Percentiles rank a stretch among this genome's conserved stretches.
phyloP scores from a whole-genome alignment of 2,329 filamentous ascomycete genomes.

The Microsporum canis region DNA sequence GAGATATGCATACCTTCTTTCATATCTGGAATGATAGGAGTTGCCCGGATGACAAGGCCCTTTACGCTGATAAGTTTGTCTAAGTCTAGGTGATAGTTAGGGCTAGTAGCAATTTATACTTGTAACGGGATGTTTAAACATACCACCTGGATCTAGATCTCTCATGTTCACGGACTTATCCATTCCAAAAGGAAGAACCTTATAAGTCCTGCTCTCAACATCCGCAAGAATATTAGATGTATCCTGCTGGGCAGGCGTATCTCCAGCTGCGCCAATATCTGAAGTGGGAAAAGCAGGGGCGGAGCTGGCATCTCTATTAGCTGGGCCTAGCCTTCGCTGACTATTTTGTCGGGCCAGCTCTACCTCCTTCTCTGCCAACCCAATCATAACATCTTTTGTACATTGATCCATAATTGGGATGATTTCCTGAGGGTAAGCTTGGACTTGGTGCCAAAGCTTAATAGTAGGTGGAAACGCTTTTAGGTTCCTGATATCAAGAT shows the following conservation, averaged over 20 bases:
- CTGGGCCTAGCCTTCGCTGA: constrained; percentile 36
- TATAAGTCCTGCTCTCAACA: constrained; percentile 67
- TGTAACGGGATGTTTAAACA: neutral
- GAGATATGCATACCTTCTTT: constrained; percentile 51
- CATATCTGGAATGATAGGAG: constrained; percentile 97
- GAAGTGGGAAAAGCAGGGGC: constrained; percentile 70
- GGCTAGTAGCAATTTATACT: neutral
- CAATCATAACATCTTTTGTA: constrained; percentile 85
- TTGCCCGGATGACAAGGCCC: constrained; percentile 88
- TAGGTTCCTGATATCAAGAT: constrained; percentile 77
- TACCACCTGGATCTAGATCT: constrained; percentile 78
- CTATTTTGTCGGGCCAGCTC: constrained; percentile 49
- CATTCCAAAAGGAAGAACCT: constrained; percentile 79
- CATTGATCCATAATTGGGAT: constrained; percentile 93
- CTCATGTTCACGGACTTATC: constrained; percentile 81
- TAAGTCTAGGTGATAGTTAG: constrained; percentile 53
- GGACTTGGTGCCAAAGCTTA: constrained; percentile 91
- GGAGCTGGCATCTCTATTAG: constrained; percentile 51
- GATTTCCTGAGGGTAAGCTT: constrained; percentile 90
- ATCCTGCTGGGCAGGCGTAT: constrained; percentile 26
- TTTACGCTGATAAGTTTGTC: constrained; percentile 93
- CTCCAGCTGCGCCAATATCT: constrained; percentile 48
- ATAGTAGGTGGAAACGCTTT: constrained; percentile 85
- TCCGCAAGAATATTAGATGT: constrained; percentile 63
- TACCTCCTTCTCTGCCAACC: constrained; percentile 72